Evolutionary conservation across 225 moss, liverwort and hornwort genomes (phyloP).

Genomic region (Bryum argenteum): DNA sequence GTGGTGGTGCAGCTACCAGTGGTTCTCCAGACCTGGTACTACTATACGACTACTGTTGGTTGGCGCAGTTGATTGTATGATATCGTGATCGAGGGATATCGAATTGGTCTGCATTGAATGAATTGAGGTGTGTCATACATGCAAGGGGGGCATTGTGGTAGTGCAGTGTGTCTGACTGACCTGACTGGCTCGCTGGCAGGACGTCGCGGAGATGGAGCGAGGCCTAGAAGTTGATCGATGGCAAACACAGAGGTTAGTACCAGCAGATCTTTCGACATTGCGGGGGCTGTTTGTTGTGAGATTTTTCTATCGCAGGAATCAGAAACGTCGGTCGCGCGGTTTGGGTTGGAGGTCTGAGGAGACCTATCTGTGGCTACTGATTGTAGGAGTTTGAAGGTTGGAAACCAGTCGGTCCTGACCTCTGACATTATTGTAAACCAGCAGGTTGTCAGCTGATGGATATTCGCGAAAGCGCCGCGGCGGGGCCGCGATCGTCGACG

Average conservation of each 20-base stretch:
- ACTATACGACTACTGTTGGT: slow-evolving; percentile 1
- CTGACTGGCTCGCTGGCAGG: slow-evolving; percentile 46
- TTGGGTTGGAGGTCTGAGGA: background rate
- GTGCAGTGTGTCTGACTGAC: slow-evolving; percentile 24
- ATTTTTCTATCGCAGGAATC: slow-evolving; percentile 11
- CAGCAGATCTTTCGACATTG: slow-evolving; percentile 37
- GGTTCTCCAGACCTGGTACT: slow-evolving; percentile 35
- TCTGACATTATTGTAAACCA: slow-evolving; percentile 34
- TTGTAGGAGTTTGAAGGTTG: background rate
- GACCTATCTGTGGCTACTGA: slow-evolving; percentile 7
- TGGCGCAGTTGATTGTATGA: slow-evolving; percentile 13
- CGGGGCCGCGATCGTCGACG: slow-evolving; percentile 16
- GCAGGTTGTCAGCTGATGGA: slow-evolving; percentile 40
- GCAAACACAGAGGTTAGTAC: slow-evolving; percentile 31
- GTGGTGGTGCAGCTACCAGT: slow-evolving; percentile 30
- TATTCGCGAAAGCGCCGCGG: slow-evolving; percentile 18
- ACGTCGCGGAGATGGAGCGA: slow-evolving; percentile 18
- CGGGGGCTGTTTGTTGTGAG: background rate
- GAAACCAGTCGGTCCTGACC: slow-evolving; percentile 31
- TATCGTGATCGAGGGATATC: slow-evolving; percentile 18
- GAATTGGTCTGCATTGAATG: background rate
- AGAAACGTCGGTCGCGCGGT: slow-evolving; percentile 5
- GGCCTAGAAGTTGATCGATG: slow-evolving; percentile 32
- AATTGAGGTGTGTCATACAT: background rate
- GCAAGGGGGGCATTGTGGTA: background rate